Percentiles rank a stretch among this genome's conserved stretches.
These are phyloP conservation scores for Lactifluus subvellereus DNA, from an alignment of 768 basidiomycete genomes.

Conservation along the genomic window DNA sequence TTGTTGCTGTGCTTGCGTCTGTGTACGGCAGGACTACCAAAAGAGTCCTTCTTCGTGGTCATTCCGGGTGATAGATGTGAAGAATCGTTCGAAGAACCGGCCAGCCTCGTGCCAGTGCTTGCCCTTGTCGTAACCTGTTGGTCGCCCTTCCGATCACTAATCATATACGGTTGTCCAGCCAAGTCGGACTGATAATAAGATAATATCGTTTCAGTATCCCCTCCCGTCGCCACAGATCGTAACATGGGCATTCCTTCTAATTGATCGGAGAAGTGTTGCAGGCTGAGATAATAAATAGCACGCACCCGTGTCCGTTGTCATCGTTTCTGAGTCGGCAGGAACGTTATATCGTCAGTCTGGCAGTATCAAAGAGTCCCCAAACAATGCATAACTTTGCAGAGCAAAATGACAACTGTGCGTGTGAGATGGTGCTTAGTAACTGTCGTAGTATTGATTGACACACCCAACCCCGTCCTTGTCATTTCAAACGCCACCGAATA, in stretches of 20 bases:
- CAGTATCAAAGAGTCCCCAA: background rate
- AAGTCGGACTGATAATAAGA: constrained; percentile 54
- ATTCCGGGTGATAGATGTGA: constrained; percentile 11
- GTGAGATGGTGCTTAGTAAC: too few relatives aligned
- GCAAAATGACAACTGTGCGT: background rate
- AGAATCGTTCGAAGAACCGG: constrained; percentile 4
- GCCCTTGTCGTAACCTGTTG: background rate
- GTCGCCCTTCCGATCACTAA: constrained; percentile 14
- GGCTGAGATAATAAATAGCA: background rate
- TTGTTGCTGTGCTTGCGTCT: constrained; percentile 10
- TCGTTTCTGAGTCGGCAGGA: background rate
- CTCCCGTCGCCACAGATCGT: constrained; percentile 29
- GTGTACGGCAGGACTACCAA: constrained; percentile 1
- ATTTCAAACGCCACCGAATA: too few relatives aligned
- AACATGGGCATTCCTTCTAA: background rate
- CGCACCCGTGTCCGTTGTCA: background rate
- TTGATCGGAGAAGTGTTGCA: background rate
- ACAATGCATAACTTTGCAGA: too few relatives aligned
- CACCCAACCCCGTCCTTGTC: too few relatives aligned
- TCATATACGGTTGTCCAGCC: constrained; percentile 33
- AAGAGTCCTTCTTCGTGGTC: background rate
- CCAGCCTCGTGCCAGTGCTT: constrained; percentile 1
- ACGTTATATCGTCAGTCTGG: background rate
- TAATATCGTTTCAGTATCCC: constrained; percentile 42
- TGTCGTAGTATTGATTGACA: too few relatives aligned